Evolutionary conservation across 305 asterid species (phyloP).

Genomic region (Fraxinus dipetala): DNA sequence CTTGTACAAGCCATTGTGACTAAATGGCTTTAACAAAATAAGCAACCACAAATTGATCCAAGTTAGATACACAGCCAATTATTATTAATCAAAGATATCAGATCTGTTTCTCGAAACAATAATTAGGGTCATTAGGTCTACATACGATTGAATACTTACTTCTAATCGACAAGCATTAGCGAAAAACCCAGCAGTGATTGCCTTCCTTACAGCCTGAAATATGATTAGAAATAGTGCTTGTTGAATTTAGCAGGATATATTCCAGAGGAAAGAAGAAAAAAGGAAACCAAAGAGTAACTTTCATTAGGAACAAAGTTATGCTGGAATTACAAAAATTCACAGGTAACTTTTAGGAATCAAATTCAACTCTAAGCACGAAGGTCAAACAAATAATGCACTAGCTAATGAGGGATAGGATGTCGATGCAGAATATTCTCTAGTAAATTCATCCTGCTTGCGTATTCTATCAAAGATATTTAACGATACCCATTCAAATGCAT

Average conservation of each 20-base stretch:
- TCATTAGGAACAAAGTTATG: slow-evolving; percentile 4
- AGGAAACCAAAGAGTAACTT: neutral
- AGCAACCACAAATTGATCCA: slow-evolving; percentile 21
- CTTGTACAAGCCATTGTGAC: slow-evolving; percentile 87
- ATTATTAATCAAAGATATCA: neutral
- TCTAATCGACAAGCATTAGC: slow-evolving; percentile 92
- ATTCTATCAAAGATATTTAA: neutral
- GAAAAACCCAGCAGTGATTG: slow-evolving; percentile 84
- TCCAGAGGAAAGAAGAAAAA: neutral
- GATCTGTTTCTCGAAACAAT: neutral
- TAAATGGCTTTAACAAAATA: slow-evolving; percentile 55
- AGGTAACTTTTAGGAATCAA: neutral
- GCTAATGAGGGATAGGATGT: neutral
- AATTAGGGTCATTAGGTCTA: neutral
- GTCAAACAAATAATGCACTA: neutral
- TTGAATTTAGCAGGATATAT: neutral
- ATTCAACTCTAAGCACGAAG: neutral
- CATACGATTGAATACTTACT: slow-evolving; percentile 40
- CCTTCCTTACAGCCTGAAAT: slow-evolving; percentile 78
- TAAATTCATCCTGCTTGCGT: neutral
- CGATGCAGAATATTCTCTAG: neutral
- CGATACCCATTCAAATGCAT: neutral
- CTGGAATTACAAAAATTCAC: neutral
- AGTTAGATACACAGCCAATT: slow-evolving; percentile 5
- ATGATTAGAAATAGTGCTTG: slow-evolving; percentile 1